These are phyloP conservation scores for Tetrahymena malaccensis DNA, from an alignment of 73 alveolate species.

Conservation along the genomic window DNA sequence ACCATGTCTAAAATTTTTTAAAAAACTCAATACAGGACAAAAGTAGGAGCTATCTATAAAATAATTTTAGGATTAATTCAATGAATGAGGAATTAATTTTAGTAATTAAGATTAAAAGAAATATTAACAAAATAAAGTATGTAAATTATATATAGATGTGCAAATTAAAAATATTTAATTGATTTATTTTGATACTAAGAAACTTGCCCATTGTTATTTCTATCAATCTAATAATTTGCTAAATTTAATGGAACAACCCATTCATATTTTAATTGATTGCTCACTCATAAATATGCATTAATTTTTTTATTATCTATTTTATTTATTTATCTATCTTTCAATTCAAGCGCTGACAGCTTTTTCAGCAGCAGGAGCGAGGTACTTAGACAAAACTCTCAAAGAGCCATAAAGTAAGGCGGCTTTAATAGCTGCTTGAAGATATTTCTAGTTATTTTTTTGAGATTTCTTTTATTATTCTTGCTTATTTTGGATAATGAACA, in stretches of 20 bases:
- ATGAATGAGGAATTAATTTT: too few species aligned
- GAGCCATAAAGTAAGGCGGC: not conserved
- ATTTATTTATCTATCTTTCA: not conserved
- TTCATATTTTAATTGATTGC: not conserved
- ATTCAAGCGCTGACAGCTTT: not conserved
- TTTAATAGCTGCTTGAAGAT: not conserved
- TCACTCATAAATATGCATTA: not conserved
- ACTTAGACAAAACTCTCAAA: not conserved
- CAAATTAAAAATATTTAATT: not conserved
- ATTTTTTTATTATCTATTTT: not conserved
- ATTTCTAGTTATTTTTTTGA: not conserved
- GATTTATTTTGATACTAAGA: not conserved
- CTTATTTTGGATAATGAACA: not conserved
- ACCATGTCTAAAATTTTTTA: not conserved
- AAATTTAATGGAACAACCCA: not conserved
- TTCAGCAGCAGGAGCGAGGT: not conserved
- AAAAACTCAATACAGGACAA: too few species aligned
- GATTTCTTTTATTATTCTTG: not conserved
- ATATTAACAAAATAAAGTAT: not conserved
- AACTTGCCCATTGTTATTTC: not conserved
- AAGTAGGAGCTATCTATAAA: too few species aligned
- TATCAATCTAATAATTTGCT: not conserved
- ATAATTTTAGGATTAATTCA: too few species aligned
- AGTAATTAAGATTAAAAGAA: not conserved
- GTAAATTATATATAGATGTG: not conserved